phyloP scores from a whole-genome alignment of 2,329 filamentous ascomycete genomes.

The Pseudodiploospora longispora region DNA sequence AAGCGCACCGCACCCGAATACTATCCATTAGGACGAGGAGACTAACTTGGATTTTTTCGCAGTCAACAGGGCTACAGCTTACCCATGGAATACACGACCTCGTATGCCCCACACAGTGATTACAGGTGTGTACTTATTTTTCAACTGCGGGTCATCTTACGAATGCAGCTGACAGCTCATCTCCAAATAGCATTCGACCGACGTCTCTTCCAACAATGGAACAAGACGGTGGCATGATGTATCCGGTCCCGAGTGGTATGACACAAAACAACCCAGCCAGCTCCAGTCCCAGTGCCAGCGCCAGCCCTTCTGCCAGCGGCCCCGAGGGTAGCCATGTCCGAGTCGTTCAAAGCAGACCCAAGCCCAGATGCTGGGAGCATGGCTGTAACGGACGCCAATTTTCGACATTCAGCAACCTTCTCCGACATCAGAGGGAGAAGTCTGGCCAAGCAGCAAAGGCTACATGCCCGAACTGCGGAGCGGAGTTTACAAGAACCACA shows the following conservation, averaged over 20 bases:
- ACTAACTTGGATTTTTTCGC: slow-evolving; percentile 17
- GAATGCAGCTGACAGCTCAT: background rate
- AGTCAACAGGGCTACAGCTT: slow-evolving; percentile 32
- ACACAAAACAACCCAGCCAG: slow-evolving; percentile 21
- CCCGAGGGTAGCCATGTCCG: slow-evolving; percentile 48
- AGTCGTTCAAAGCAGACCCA: slow-evolving; percentile 71
- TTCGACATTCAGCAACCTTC: slow-evolving; percentile 89
- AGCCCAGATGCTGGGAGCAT: slow-evolving; percentile 95
- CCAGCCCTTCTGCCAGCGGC: slow-evolving; percentile 12
- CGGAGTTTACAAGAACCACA: slow-evolving; percentile 83
- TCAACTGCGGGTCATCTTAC: background rate
- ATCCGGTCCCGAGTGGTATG: slow-evolving; percentile 32
- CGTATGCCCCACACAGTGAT: slow-evolving; percentile 24
- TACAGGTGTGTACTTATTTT: slow-evolving; percentile 29
- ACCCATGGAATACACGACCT: slow-evolving; percentile 35
- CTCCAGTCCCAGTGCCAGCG: background rate
- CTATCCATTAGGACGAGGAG: slow-evolving; percentile 4
- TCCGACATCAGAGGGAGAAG: slow-evolving; percentile 90
- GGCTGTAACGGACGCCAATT: slow-evolving; percentile 94
- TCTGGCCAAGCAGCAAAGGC: slow-evolving; percentile 85
- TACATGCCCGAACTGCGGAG: slow-evolving; percentile 81
- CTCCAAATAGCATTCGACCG: slow-evolving; percentile 26
- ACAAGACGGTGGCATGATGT: slow-evolving; percentile 35
- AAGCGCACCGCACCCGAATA: slow-evolving; percentile 20
- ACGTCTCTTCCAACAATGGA: slow-evolving; percentile 26